Base-by-base conservation (phyloP, 2,329 filamentous ascomycete genomes). In the Chalaropsis ovoidea region DNA sequence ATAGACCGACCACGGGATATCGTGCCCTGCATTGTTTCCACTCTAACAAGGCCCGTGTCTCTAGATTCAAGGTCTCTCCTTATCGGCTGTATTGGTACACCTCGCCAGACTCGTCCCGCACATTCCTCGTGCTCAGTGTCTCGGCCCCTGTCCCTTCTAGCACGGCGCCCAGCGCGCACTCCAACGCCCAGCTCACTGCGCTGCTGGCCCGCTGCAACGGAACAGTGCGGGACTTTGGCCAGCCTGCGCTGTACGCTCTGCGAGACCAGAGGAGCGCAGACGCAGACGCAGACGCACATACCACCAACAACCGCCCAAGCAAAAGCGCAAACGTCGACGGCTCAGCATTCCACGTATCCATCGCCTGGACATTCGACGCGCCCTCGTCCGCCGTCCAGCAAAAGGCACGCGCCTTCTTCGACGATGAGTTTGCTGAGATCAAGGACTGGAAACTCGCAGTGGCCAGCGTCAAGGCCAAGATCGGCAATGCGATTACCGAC, bases 41-140 rank as follows among this genome's bases (percentile, higher is more conserved):
- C 22, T 19, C 72, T 2, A 77, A 77, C 54, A 69, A 69, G 74
- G 39, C 73, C 82, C 19, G 10, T 35, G 68, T 63, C 5, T 72
- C 73, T 43, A 69, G 68, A 15, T 81, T 81, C 65, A 67, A 70
- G 5, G 73, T 83, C n/a, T 72, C 64, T 2, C 76, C 77, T 0
- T 58, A 64, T 3, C 73, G 72, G 0, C 70, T 82, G 15, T 75
- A 75, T 42, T 84, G 81, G 80, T 80, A 79, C 72, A 78, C 75
- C 70, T 81, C 77, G 61, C 81, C 73, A 24, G 80, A 80, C 71
- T 81, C 85, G 70, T 72, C 86, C 81, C 84, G 94, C 56, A 93
- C 88, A 75, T 99, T 99, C 72, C 81, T 96, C 5, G 89, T 96
- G 2, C 74, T 96, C 61, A 81, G 84, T 24, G 80, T 92, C 42